These are phyloP conservation scores for Coniochaeta sp. DNA, from an alignment of 2,329 filamentous ascomycete genomes.

Conservation along the genomic window DNA sequence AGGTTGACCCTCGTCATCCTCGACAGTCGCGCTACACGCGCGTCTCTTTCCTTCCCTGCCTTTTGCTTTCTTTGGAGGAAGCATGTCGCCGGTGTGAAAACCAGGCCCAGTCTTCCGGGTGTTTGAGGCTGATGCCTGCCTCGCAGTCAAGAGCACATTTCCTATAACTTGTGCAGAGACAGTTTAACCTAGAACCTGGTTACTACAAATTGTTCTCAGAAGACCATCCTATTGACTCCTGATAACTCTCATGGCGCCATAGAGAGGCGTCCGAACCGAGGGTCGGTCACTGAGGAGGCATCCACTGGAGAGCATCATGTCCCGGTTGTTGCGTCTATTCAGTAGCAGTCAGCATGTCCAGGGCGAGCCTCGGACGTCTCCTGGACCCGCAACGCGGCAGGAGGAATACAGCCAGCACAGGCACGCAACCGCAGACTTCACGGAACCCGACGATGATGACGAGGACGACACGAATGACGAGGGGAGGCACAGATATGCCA, in stretches of 20 bases:
- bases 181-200: neutral
- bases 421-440: conserved; percentile 58
- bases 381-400: conserved; percentile 13
- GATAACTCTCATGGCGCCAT: neutral
- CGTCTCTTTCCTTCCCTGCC: conserved; percentile 1
- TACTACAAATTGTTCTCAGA: neutral
- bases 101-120: neutral
- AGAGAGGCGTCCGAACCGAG: neutral
- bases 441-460: conserved; percentile 50
- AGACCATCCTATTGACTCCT: neutral
- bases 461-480: conserved; percentile 29
- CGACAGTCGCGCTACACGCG: conserved; percentile 13
- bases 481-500: conserved; percentile 20
- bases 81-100: neutral
- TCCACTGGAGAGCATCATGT: neutral
- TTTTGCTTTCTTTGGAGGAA: neutral
- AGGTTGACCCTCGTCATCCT: conserved; percentile 1
- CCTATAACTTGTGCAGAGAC: neutral
- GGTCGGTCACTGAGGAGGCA: neutral
- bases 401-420: conserved; percentile 30
- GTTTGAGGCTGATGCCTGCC: neutral
- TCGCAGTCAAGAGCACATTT: neutral
- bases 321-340: neutral
- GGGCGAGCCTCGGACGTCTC: conserved; percentile 7
- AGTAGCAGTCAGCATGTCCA: neutral